These are phyloP conservation scores for Eragrostis tef DNA, from an alignment of 202 grass and related monocot species.

Conservation along the genomic window DNA sequence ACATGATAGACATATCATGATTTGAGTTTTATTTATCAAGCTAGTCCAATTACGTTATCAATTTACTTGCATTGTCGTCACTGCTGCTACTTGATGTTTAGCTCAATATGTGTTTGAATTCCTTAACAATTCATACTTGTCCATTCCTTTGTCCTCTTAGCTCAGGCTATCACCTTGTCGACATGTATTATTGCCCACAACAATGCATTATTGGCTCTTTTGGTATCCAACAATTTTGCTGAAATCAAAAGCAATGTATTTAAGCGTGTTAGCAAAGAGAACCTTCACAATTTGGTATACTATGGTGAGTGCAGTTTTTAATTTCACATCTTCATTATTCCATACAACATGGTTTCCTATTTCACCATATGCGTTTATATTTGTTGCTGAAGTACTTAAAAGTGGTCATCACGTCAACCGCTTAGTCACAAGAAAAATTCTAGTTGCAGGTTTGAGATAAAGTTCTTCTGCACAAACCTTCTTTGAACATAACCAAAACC, in stretches of 20 bases:
- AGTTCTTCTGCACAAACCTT: neutral
- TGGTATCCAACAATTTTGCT: constrained; percentile 96
- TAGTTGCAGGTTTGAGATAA: constrained; percentile 31
- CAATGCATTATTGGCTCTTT: constrained; percentile 88
- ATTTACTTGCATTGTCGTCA: neutral
- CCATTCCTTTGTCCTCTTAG: constrained; percentile 96
- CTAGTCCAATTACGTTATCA: neutral
- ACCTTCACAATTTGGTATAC: constrained; percentile 94
- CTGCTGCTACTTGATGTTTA: constrained; percentile 32
- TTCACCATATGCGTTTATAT: neutral
- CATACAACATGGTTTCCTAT: neutral
- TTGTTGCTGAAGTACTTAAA: constrained; percentile 21
- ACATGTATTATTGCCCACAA: constrained; percentile 99
- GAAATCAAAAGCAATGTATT: constrained; percentile 99
- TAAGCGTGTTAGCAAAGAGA: constrained; percentile 99
- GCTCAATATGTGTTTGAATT: constrained; percentile 48
- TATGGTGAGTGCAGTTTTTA: constrained; percentile 74
- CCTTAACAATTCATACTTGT: constrained; percentile 86
- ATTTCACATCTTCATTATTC: constrained; percentile 36
- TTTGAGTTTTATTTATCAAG: constrained; percentile 11
- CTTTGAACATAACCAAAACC: constrained; percentile 13
- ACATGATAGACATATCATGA: neutral
- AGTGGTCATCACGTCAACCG: constrained; percentile 14
- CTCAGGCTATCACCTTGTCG: constrained; percentile 93
- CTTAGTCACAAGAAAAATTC: constrained; percentile 21